Percentiles rank a stretch among this genome's conserved stretches.
phyloP scores from a whole-genome alignment of 805 yeast species.

The Yamadazyma paraphyllophila region DNA sequence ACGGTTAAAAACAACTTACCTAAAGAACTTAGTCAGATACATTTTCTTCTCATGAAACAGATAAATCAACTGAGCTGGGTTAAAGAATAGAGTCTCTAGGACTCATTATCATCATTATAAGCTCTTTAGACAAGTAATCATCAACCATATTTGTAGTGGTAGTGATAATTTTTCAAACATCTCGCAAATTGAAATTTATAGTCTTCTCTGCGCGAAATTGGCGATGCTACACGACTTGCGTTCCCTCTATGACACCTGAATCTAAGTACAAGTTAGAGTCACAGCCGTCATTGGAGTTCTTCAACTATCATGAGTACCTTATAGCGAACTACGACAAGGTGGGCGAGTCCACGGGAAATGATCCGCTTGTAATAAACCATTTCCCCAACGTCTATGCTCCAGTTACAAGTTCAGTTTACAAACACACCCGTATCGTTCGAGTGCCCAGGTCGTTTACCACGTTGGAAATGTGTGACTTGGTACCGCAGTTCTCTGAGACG shows the following conservation, averaged over 20 bases:
- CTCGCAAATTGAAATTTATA: not conserved
- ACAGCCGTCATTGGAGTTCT: slow-evolving; percentile 34
- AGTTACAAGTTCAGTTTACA: slow-evolving; percentile 23
- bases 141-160: too few species aligned
- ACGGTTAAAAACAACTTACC: slow-evolving; percentile 8
- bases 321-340: slow-evolving; percentile 26
- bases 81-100: slow-evolving; percentile 34
- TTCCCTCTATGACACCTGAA: slow-evolving; percentile 2
- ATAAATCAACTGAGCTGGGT: slow-evolving; percentile 46
- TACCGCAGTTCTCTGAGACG: slow-evolving; percentile 55
- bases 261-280: slow-evolving; percentile 1
- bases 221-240: not conserved
- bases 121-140: slow-evolving; percentile 14
- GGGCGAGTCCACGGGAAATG: not conserved
- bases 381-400: slow-evolving; percentile 58
- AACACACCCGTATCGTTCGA: slow-evolving; percentile 57
- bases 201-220: not conserved
- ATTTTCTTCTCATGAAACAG: slow-evolving; percentile 36
- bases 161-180: not conserved
- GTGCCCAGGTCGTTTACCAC: slow-evolving; percentile 53
- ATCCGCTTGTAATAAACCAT: slow-evolving; percentile 54
- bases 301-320: slow-evolving; percentile 67
- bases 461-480: slow-evolving; percentile 28
- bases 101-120: slow-evolving; percentile 39
- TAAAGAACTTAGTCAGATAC: slow-evolving; percentile 13